Conservation (phyloP, 2,329 filamentous ascomycete species). For the Ophiostoma populinum region DNA sequence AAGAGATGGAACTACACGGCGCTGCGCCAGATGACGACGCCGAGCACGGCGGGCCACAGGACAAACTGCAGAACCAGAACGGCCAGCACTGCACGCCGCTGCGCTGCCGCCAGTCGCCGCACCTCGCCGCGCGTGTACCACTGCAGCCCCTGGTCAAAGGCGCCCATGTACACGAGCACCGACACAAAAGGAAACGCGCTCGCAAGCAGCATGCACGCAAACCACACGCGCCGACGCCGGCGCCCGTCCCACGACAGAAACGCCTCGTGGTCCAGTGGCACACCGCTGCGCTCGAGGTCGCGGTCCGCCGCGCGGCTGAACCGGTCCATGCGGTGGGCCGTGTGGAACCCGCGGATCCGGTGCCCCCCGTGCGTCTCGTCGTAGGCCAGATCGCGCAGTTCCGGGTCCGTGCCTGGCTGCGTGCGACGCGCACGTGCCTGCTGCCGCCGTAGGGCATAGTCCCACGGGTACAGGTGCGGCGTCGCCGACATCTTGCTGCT, state of each 20-base stretch:
- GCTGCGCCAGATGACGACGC: conserved; percentile 11
- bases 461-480: conserved; percentile 13
- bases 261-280: conserved; percentile 12
- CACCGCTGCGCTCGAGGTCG: conserved; percentile 8
- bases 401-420: conserved; percentile 8
- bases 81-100: conserved; percentile 19
- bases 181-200: conserved; percentile 30
- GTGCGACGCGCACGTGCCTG: conserved; percentile 1
- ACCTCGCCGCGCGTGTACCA: conserved; percentile 32
- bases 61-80: conserved; percentile 16
- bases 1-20: no score
- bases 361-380: not conserved
- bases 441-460: conserved; percentile 9
- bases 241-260: conserved; percentile 16
- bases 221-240: conserved; percentile 20
- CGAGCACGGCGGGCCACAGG: conserved; percentile 12
- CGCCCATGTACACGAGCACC: conserved; percentile 25
- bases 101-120: conserved; percentile 20
- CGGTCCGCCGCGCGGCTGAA: no score
- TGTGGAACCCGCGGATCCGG: not conserved
- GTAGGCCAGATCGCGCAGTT: conserved; percentile 9
- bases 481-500: not conserved
- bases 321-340: not conserved
- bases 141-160: conserved; percentile 26
- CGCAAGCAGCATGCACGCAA: conserved; percentile 21